phyloP scores from a whole-genome alignment of 257 asterid species.

The Gentiana straminea region DNA sequence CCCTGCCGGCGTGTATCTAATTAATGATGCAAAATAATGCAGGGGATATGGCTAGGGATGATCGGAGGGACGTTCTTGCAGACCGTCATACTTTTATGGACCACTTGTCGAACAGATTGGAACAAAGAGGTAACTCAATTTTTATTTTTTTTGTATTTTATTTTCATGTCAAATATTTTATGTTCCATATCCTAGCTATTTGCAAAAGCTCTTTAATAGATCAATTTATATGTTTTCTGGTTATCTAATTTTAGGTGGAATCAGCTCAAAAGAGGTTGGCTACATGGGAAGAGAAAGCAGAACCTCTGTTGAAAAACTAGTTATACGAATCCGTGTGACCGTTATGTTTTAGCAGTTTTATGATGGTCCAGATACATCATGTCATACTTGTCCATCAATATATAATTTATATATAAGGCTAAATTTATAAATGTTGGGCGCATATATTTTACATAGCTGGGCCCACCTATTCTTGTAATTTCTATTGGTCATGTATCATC shows the following conservation, averaged over 20 bases:
- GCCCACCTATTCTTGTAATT: no score
- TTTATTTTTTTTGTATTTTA: no score
- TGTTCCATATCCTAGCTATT: background rate
- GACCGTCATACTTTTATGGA: slow-evolving; percentile 50
- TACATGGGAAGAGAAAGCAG: slow-evolving; percentile 19
- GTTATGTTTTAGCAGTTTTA: no score
- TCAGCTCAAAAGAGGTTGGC: slow-evolving; percentile 17
- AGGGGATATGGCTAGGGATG: slow-evolving; percentile 78
- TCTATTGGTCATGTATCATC: no score
- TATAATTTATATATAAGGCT: no score
- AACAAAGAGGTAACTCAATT: slow-evolving; percentile 34
- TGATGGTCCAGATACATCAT: no score
- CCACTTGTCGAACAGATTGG: slow-evolving; percentile 52
- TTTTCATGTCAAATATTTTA: background rate
- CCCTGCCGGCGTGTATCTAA: background rate
- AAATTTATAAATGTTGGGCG: no score
- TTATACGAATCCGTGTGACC: background rate
- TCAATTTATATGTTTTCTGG: background rate
- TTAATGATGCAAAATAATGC: slow-evolving; percentile 2
- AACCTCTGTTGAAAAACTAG: slow-evolving; percentile 8
- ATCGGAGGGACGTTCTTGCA: slow-evolving; percentile 52
- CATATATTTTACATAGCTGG: no score
- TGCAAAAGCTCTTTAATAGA: background rate
- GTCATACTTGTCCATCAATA: no score
- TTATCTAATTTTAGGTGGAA: slow-evolving; percentile 14